Base-by-base conservation (phyloP, 441 rosid species). In the Aquilaria agallochum region DNA sequence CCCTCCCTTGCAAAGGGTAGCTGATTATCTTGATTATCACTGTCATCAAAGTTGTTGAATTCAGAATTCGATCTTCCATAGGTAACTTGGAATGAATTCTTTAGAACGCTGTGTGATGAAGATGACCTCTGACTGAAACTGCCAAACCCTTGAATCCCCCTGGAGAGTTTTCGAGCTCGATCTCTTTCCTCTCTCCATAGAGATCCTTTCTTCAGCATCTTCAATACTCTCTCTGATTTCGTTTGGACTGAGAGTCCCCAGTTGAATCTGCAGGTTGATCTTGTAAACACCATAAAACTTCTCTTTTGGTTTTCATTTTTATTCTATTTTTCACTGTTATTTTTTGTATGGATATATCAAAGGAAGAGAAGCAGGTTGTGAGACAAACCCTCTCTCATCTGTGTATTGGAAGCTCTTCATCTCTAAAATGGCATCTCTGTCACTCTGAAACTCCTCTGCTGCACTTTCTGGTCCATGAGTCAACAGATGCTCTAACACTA, bases 391-490 rank as follows among this genome's bases (percentile, higher is more conserved):
- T 73, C 84, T 91, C 68, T 89, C 95, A 59, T 94, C 97, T 11
- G 84, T 78, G 45, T 73, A 77, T 75, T 90, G 93, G 72, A 94
- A 94, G 58, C 74, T 62, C 67, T 68, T 79, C 77, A 81, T 79
- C 69, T 83, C 74, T 45, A 53, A 45, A 58, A 94, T 82, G 44
- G 80, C 78, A 56, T 78, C 81, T 63, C 20, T 77, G 64, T 89
- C 92, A 48, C 56, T 56, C 69, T 83, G 92, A 62, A 94, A 90
- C 76, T 90, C 98, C 51, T 78, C 78, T 2, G 90, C 82, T 12
- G 81, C 88, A 60, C 98, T 94, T 64, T 87, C 98, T 0, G 97
- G 98, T 64, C 98, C 98, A 62, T 90, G 98, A 72, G 96, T 89
- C 75, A 94, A 67, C 66, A 89, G 74, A 72, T 75, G 93, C 31